These are phyloP conservation scores for Aspergillus sp. DNA, from an alignment of 2,329 filamentous ascomycete species.

Conservation along the genomic window DNA sequence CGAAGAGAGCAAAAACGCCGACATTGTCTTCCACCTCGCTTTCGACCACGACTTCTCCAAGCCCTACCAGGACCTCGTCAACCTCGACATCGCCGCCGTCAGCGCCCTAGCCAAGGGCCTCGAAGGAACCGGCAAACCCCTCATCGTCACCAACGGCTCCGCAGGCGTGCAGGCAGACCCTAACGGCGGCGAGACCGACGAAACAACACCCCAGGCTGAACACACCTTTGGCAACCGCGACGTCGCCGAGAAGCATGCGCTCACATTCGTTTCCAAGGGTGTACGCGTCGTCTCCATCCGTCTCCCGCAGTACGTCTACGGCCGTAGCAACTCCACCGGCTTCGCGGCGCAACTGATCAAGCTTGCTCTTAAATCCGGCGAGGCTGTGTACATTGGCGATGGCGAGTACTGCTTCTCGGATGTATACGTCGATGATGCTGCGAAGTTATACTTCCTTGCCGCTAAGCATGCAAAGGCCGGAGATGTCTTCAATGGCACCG, in stretches of 20 bases:
- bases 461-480: conserved; percentile 41
- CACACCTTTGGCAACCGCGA: conserved; percentile 25
- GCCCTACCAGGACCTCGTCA: conserved; percentile 25
- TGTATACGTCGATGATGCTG: conserved; percentile 41
- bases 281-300: conserved; percentile 39
- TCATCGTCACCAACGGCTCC: conserved; percentile 42
- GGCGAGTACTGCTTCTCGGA: conserved; percentile 40
- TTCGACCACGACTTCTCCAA: conserved; percentile 45
- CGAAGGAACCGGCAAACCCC: conserved; percentile 30
- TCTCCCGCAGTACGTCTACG: conserved; percentile 43
- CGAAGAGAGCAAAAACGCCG: conserved; percentile 30
- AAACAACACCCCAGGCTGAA: conserved; percentile 12
- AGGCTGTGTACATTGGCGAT: conserved; percentile 36
- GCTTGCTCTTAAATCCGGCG: conserved; percentile 29
- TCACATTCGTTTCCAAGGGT: conserved; percentile 22
- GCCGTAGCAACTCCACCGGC: conserved; percentile 23
- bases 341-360: conserved; percentile 22
- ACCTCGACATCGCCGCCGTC: conserved; percentile 37
- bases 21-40: conserved; percentile 45
- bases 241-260: conserved; percentile 22
- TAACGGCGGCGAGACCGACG: conserved; percentile 32
- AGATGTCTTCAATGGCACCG: conserved; percentile 38
- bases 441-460: conserved; percentile 36
- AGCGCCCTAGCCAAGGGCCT: conserved; percentile 36
- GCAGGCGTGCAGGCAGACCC: conserved; percentile 27